phyloP scores from a whole-genome alignment of 164 flowering plant species.

The Buxus sempervirens region DNA sequence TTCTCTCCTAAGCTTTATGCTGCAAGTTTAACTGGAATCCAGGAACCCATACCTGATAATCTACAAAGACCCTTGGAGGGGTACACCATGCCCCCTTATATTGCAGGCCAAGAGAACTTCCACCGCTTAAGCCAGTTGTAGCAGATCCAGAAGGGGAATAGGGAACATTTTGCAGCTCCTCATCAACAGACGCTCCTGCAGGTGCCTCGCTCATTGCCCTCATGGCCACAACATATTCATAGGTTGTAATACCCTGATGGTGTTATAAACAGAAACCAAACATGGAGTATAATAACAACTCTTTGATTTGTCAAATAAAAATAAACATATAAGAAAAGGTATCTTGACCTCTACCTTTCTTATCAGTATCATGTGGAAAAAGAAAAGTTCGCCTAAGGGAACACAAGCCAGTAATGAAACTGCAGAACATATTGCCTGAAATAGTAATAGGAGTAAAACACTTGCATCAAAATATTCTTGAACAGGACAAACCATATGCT shows the following conservation, averaged over 20 bases:
- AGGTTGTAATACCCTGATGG: slow-evolving; percentile 87
- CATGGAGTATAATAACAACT: neutral
- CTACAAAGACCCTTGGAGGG: slow-evolving; percentile 92
- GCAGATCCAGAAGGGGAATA: slow-evolving; percentile 90
- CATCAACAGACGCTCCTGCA: slow-evolving; percentile 61
- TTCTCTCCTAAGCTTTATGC: neutral
- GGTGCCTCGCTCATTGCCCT: slow-evolving; percentile 87
- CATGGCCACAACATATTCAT: slow-evolving; percentile 96
- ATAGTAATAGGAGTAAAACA: slow-evolving; percentile 5
- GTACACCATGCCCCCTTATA: slow-evolving; percentile 97
- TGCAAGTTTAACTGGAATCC: neutral
- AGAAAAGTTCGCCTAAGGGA: slow-evolving; percentile 92
- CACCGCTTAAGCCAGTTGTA: slow-evolving; percentile 88
- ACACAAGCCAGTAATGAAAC: slow-evolving; percentile 88
- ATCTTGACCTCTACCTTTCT: slow-evolving; percentile 60
- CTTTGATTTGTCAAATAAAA: too few relatives aligned
- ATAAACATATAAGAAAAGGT: neutral
- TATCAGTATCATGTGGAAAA: slow-evolving; percentile 91
- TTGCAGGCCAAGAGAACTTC: slow-evolving; percentile 86
- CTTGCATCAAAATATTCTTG: neutral
- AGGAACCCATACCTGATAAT: slow-evolving; percentile 68
- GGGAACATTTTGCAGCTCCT: slow-evolving; percentile 51
- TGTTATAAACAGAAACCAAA: neutral
- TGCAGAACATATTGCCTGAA: slow-evolving; percentile 74
- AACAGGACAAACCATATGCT: neutral